A percentile compares a stretch with the other conserved stretches of the same genome.
Evolutionary conservation across 192 early-diverging fungal species (phyloP).

Genomic region (Podila epigama): DNA sequence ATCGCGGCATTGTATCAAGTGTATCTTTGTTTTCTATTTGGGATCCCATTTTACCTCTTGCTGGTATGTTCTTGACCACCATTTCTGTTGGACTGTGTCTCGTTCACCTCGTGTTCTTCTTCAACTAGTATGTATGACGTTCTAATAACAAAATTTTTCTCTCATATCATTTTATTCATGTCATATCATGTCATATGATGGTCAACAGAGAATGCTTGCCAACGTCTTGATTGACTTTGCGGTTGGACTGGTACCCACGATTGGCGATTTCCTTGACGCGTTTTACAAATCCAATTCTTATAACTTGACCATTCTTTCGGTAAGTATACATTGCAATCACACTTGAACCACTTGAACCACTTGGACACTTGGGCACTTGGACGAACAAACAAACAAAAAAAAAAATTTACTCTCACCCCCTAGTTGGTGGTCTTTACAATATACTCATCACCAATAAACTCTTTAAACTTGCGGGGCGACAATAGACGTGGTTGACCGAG

Average conservation of each 20-base stretch:
- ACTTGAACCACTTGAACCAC: too few species aligned
- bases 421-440: background rate
- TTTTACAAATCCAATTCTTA: constrained; percentile 50
- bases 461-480: background rate
- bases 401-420: too few species aligned
- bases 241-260: constrained; percentile 27
- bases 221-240: constrained; percentile 40
- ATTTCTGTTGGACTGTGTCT: too few species aligned
- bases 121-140: too few species aligned
- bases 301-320: constrained; percentile 38
- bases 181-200: background rate
- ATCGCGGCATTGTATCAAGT: constrained; percentile 34
- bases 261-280: constrained; percentile 39
- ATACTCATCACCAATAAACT: background rate
- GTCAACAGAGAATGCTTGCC: constrained; percentile 32
- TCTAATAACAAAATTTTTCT: background rate
- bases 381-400: background rate
- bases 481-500: constrained; percentile 31
- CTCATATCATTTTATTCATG: background rate
- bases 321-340: constrained; percentile 17
- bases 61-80: too few species aligned
- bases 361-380: background rate
- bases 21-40: constrained; percentile 31
- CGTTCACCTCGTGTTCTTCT: too few species aligned
- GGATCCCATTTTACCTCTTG: constrained; percentile 22